A percentile compares a stretch with the other conserved stretches of the same genome.
Conservation (phyloP, 495 filamentous ascomycete genomes). For the Aspergillus ellipticus region DNA sequence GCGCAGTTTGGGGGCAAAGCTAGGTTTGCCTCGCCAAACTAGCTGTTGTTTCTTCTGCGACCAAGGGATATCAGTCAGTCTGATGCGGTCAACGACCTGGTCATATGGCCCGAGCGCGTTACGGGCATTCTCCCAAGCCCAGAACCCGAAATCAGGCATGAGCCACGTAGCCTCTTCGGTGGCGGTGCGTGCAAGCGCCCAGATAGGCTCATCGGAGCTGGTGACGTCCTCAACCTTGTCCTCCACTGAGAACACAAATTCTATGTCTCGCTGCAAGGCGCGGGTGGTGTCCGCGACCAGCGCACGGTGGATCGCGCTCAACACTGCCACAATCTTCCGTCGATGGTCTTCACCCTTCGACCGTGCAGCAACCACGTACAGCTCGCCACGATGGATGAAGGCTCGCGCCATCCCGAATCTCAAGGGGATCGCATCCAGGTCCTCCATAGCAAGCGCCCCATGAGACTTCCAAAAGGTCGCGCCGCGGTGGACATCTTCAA, state of each 20-base stretch:
- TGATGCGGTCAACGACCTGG: constrained; percentile 51
- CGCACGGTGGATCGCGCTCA: constrained; percentile 46
- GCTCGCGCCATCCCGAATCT: constrained; percentile 35
- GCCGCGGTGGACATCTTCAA: constrained; percentile 40
- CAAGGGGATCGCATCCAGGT: constrained; percentile 28
- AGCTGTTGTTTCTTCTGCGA: constrained; percentile 54
- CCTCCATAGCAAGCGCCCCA: constrained; percentile 26
- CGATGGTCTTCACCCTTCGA: constrained; percentile 39
- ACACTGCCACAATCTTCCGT: constrained; percentile 40
- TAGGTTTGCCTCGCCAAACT: constrained; percentile 64
- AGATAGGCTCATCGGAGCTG: constrained; percentile 45
- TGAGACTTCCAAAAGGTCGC: constrained; percentile 28
- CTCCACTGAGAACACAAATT: constrained; percentile 55
- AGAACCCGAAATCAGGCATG: constrained; percentile 78
- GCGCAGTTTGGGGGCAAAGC: constrained; percentile 43
- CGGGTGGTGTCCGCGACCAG: constrained; percentile 39
- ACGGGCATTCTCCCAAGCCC: constrained; percentile 62
- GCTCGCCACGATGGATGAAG: constrained; percentile 30
- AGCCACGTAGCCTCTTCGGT: constrained; percentile 54
- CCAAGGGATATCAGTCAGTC: constrained; percentile 31
- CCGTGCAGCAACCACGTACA: constrained; percentile 36
- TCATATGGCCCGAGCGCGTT: constrained; percentile 55
- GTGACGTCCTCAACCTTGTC: constrained; percentile 47
- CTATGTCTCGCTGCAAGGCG: constrained; percentile 54
- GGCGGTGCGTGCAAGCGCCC: constrained; percentile 46